Evolutionary conservation across 345 rosid species (phyloP), one percentile per base, ranked within the genome.

Genomic region (Camelina hispida): DNA sequence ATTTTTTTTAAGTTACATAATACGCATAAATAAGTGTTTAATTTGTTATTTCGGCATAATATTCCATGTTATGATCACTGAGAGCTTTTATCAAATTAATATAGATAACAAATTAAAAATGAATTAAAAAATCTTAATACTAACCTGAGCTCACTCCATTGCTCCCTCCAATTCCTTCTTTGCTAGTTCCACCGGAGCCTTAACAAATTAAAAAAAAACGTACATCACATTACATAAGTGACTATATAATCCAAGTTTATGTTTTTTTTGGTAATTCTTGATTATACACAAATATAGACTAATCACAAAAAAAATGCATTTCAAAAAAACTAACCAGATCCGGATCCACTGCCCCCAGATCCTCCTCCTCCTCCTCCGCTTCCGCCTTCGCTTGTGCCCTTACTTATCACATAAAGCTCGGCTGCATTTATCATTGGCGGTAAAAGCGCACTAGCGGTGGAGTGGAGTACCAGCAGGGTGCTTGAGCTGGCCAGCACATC

Each of bases 331-430:
- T 30, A 46, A 70, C 58, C 72, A 37, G 40, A 37, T 67, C 61
- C 23, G 12, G 71, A 15, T 4, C 69, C 69, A 4, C 64, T 3
- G 1, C 34, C 23, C 1, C 47, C 56, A 1, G 47, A 25, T 16
- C 56, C 22, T 40, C 70, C 70, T 16, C 30, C 30, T 25, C 28
- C 28, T 25, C 28, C 28, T 25, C 71, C 60, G 5, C 15, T 2
- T 47, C 59, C 61, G 0, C 44, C 37, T 13, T 62, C 56, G 1
- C 55, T 40, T 51, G 64, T 53, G 8, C 69, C 74, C 0, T 4
- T n/a, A 62, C 79, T 69, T 62, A 76, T 76, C 11, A 69, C 11
- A 46, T 76, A 76, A 35, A 76, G 65, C 59, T 76, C 80, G 2
- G 15, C 5, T 1, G 75, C 80, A 62, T 69, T 76, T n/a, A 76